Evolutionary conservation across 768 basidiomycete genomes (phyloP).

Genomic region (Symmetrospora coprosmae): DNA sequence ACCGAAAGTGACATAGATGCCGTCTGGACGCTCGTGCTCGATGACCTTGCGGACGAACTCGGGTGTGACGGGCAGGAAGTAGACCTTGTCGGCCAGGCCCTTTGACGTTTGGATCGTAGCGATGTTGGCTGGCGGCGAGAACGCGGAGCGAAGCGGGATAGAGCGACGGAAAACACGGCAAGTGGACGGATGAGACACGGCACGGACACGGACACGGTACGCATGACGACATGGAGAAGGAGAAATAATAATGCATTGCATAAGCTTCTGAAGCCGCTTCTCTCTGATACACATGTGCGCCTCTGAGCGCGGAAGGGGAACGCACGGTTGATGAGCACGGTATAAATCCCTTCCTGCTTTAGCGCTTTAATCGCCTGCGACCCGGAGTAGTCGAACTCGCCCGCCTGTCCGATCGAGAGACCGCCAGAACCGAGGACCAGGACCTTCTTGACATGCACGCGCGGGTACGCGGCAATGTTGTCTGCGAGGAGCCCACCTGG

Average conservation of each 20-base stretch:
- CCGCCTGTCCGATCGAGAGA: constrained; percentile 93
- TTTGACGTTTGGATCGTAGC: constrained; percentile 96
- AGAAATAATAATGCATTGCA: not conserved
- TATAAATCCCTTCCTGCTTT: constrained; percentile 98
- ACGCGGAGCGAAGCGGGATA: not conserved
- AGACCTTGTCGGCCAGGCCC: constrained; percentile 96
- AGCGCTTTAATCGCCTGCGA: constrained; percentile 98
- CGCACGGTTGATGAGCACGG: constrained; percentile 76
- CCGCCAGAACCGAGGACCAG: constrained; percentile 95
- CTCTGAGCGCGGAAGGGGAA: not conserved
- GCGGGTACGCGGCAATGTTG: constrained; percentile 56
- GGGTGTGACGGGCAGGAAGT: constrained; percentile 95
- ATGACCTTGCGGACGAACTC: constrained; percentile 97
- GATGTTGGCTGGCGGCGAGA: constrained; percentile 55
- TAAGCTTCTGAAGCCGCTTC: not conserved
- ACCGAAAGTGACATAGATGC: constrained; percentile 96
- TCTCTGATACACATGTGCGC: not conserved
- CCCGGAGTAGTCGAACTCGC: constrained; percentile 99
- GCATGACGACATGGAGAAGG: too few species aligned
- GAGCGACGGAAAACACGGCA: not conserved
- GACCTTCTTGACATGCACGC: constrained; percentile 68
- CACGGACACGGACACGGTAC: too few species aligned
- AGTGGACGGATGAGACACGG: too few species aligned
- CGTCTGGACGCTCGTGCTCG: constrained; percentile 95
- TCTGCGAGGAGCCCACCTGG: constrained; percentile 53